Conservation (phyloP, 306 rosid species). For the Corylus heterophylla region DNA sequence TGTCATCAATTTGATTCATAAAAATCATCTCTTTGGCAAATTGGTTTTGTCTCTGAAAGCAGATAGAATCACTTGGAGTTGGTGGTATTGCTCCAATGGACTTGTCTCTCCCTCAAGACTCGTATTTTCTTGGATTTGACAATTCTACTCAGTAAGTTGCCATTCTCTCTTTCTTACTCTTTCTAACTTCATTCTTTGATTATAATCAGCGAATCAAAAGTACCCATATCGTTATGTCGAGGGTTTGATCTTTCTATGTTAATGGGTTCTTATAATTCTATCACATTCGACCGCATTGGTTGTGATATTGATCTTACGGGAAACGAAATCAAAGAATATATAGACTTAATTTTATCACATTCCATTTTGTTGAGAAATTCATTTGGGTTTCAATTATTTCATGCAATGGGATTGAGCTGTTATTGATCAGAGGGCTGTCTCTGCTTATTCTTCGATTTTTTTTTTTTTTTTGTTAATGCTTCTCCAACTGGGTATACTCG, state of each 20-base stretch:
- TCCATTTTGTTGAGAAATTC: not conserved
- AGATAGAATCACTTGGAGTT: not conserved
- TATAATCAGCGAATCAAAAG: not conserved
- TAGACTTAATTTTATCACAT: not conserved
- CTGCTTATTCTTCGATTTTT: not conserved
- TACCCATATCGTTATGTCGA: conserved; percentile 17
- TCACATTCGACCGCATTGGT: not conserved
- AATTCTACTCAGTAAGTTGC: conserved; percentile 85
- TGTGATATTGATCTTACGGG: no score
- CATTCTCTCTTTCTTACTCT: not conserved
- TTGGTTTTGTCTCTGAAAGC: not conserved
- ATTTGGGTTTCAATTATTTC: not conserved
- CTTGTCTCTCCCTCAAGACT: conserved; percentile 58
- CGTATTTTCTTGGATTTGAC: conserved; percentile 84
- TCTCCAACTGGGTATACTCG: not conserved
- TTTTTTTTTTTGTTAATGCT: not conserved
- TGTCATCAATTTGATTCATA: not conserved
- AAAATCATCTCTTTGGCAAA: not conserved
- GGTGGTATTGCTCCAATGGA: conserved; percentile 48
- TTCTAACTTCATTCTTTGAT: not conserved
- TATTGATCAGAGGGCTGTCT: not conserved
- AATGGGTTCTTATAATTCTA: conserved; percentile 7
- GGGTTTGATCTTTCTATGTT: not conserved
- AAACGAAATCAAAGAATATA: no score
- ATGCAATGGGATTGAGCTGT: not conserved